A percentile compares a stretch with the other conserved stretches of the same genome.
Evolutionary conservation across 208 protist species (phyloP).

Genomic region (Kentomonas sorsogonicus): DNA sequence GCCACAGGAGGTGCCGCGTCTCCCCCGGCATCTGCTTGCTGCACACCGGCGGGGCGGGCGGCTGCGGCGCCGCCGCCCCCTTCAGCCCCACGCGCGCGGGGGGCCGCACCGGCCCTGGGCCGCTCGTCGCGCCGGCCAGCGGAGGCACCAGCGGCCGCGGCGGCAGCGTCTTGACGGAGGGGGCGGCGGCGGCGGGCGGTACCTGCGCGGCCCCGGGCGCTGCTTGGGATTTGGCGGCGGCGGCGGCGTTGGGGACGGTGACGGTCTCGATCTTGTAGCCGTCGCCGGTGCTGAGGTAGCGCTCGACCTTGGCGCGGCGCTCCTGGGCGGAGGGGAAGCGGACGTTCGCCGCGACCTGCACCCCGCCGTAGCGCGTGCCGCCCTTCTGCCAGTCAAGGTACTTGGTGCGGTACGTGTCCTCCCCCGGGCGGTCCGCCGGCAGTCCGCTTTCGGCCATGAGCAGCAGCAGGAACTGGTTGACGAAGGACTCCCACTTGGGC

Average conservation of each 20-base stretch:
- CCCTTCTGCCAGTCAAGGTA: slow-evolving; percentile 86
- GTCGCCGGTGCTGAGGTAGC: slow-evolving; percentile 49
- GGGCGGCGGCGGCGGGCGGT: background rate
- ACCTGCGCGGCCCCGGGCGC: too few species aligned
- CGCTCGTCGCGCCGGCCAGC: too few species aligned
- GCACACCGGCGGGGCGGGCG: slow-evolving; percentile 17
- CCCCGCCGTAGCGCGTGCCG: slow-evolving; percentile 73
- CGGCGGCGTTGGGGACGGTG: slow-evolving; percentile 23
- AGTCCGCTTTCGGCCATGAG: slow-evolving; percentile 64
- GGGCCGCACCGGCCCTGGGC: too few species aligned
- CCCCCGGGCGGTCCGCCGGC: slow-evolving; percentile 37
- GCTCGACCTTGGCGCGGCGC: slow-evolving; percentile 69
- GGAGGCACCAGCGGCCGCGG: slow-evolving; percentile 5
- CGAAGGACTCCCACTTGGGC: slow-evolving; percentile 56
- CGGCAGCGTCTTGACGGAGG: background rate
- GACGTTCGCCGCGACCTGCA: slow-evolving; percentile 59
- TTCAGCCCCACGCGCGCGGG: slow-evolving; percentile 12
- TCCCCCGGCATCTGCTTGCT: slow-evolving; percentile 58
- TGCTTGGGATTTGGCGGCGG: too few species aligned
- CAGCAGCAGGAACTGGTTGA: slow-evolving; percentile 51
- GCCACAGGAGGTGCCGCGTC: slow-evolving; percentile 68
- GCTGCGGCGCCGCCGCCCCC: slow-evolving; percentile 14
- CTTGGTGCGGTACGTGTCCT: slow-evolving; percentile 77
- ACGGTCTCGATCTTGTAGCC: slow-evolving; percentile 54
- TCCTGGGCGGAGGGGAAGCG: slow-evolving; percentile 76